phyloP scores from a whole-genome alignment of 2,329 filamentous ascomycete genomes.

The Fusarium nanum region DNA sequence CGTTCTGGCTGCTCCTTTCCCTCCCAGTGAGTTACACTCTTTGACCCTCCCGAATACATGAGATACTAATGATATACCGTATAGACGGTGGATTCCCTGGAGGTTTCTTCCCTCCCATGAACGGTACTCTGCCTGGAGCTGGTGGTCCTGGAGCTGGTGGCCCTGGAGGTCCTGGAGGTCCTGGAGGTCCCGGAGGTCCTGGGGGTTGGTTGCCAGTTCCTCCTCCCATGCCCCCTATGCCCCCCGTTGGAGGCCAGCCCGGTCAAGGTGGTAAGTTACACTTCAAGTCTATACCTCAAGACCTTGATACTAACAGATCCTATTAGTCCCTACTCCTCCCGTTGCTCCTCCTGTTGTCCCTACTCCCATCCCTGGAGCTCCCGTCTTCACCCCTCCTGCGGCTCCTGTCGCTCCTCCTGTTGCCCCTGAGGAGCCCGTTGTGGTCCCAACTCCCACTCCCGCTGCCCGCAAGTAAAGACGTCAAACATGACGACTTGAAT shows the following conservation, averaged over 20 bases:
- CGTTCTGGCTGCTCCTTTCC: slow-evolving; percentile 31
- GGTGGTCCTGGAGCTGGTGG: background rate
- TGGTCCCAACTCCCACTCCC: slow-evolving; percentile 27
- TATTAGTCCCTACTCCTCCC: slow-evolving; percentile 5
- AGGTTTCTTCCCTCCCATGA: slow-evolving; percentile 12
- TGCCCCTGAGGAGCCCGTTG: slow-evolving; percentile 1
- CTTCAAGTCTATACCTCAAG: background rate
- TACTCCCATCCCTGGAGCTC: slow-evolving; percentile 9
- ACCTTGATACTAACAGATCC: slow-evolving; percentile 4
- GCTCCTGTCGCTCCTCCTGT: background rate
- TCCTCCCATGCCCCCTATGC: background rate
- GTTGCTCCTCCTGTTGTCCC: background rate
- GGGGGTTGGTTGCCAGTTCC: slow-evolving; percentile 23
- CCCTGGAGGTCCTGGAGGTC: no score
- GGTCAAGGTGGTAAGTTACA: slow-evolving; percentile 19
- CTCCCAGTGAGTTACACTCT: slow-evolving; percentile 15
- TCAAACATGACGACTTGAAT: background rate
- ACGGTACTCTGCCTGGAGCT: slow-evolving; percentile 21
- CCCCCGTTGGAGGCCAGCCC: background rate
- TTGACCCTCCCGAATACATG: background rate
- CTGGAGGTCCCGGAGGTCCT: background rate
- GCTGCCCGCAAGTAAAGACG: slow-evolving; percentile 17
- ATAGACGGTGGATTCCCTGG: slow-evolving; percentile 10
- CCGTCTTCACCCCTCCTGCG: slow-evolving; percentile 2
- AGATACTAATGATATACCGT: slow-evolving; percentile 14